phyloP scores from a whole-genome alignment of 1,284 basidiomycete genomes.

The Trametes hirsuta region DNA sequence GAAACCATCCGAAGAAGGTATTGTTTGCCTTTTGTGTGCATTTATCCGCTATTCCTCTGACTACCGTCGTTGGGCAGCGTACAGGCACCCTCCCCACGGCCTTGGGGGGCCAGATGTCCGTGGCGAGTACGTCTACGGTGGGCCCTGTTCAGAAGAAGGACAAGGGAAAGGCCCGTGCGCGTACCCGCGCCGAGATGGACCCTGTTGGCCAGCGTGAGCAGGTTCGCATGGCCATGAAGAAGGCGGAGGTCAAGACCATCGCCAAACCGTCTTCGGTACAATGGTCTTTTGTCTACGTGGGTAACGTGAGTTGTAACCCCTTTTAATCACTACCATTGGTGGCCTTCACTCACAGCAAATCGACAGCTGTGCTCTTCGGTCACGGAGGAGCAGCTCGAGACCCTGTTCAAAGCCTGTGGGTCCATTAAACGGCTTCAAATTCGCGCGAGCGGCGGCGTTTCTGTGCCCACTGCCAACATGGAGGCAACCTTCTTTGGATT shows the following conservation, averaged over 20 bases:
- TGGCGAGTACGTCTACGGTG: not conserved
- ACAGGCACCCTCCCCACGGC: not conserved
- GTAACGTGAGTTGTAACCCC: slow-evolving; percentile 51
- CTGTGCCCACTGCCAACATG: slow-evolving; percentile 35
- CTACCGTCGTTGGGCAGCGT: not conserved
- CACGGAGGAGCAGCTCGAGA: slow-evolving; percentile 40
- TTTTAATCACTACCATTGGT: not conserved
- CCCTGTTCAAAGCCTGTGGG: slow-evolving; percentile 49
- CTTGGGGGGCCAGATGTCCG: not conserved
- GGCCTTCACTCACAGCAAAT: not conserved
- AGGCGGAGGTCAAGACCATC: slow-evolving; percentile 12
- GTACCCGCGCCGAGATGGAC: slow-evolving; percentile 8
- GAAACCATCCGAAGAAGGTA: not conserved
- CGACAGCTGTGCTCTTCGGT: slow-evolving; percentile 37
- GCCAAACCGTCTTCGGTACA: slow-evolving; percentile 4
- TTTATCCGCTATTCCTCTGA: not conserved
- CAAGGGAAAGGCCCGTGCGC: slow-evolving; percentile 25
- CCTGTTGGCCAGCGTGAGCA: slow-evolving; percentile 12
- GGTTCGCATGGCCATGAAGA: slow-evolving; percentile 23
- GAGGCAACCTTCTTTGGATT: slow-evolving; percentile 13
- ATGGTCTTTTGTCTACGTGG: slow-evolving; percentile 52
- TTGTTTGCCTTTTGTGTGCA: not conserved
- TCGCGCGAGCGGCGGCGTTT: slow-evolving; percentile 49
- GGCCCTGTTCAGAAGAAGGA: slow-evolving; percentile 3
- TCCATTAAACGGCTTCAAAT: slow-evolving; percentile 44